Conservation (phyloP, 2,329 filamentous ascomycete genomes). For the Rutstroemia sp. region DNA sequence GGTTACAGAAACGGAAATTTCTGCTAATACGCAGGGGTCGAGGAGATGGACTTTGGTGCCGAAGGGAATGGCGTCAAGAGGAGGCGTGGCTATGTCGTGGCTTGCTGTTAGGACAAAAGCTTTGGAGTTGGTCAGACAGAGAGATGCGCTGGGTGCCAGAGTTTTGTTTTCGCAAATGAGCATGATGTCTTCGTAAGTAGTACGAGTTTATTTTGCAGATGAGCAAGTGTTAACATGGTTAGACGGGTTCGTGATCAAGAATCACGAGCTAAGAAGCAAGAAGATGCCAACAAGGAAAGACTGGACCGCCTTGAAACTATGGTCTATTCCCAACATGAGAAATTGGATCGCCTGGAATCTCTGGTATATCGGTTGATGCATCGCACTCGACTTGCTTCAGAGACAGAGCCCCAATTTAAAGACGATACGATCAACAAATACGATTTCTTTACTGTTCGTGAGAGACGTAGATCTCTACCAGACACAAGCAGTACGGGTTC, state of each 20-base stretch:
- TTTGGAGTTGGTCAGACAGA: slow-evolving; percentile 38
- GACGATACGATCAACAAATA: neutral
- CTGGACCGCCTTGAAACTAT: slow-evolving; percentile 17
- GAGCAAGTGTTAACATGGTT: slow-evolving; percentile 1
- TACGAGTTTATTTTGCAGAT: neutral
- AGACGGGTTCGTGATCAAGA: slow-evolving; percentile 24
- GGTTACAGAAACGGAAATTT: slow-evolving; percentile 36
- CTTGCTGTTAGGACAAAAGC: slow-evolving; percentile 37
- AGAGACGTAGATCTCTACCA: neutral
- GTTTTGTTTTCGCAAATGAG: slow-evolving; percentile 43
- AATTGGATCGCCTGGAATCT: slow-evolving; percentile 19
- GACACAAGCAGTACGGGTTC: too few relatives aligned
- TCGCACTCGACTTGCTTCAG: neutral
- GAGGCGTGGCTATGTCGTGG: slow-evolving; percentile 39
- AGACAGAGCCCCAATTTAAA: neutral
- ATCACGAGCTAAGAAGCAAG: slow-evolving; percentile 13
- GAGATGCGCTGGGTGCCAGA: slow-evolving; percentile 37
- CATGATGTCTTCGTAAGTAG: slow-evolving; percentile 37
- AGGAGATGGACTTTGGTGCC: slow-evolving; percentile 34
- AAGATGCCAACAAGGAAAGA: slow-evolving; percentile 15
- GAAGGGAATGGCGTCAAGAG: slow-evolving; percentile 33
- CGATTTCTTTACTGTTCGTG: neutral
- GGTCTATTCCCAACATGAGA: slow-evolving; percentile 19
- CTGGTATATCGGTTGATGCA: slow-evolving; percentile 19
- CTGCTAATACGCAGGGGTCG: slow-evolving; percentile 13